A percentile compares a stretch with the other conserved stretches of the same genome.
Conservation (phyloP, 257 asterid genomes). For the Echium plantagineum region DNA sequence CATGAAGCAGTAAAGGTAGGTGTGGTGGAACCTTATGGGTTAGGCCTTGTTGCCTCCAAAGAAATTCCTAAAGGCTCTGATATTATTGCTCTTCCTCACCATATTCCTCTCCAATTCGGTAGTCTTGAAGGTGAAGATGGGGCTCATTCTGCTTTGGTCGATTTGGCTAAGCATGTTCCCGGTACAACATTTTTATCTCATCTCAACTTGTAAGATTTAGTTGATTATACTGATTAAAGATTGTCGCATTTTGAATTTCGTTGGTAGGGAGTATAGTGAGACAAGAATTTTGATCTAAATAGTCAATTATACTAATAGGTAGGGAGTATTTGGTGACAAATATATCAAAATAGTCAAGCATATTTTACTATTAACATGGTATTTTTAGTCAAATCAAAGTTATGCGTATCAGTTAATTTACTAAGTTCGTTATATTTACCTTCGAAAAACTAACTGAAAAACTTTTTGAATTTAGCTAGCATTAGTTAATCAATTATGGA, state of each 20-base stretch:
- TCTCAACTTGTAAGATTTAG: too few relatives aligned
- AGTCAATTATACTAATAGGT: too few relatives aligned
- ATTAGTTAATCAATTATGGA: background rate
- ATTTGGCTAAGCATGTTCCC: constrained; percentile 64
- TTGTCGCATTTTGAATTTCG: too few relatives aligned
- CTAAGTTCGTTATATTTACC: too few relatives aligned
- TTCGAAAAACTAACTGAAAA: too few relatives aligned
- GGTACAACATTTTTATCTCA: constrained; percentile 31
- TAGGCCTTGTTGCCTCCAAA: constrained; percentile 53
- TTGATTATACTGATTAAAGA: too few relatives aligned
- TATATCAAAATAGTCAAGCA: background rate
- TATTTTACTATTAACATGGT: background rate
- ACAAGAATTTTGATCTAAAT: too few relatives aligned
- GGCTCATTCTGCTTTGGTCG: constrained; percentile 30
- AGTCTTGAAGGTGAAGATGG: constrained; percentile 21
- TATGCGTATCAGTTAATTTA: too few relatives aligned
- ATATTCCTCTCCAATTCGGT: constrained; percentile 63
- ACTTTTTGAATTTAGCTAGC: too few relatives aligned
- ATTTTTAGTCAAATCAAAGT: too few relatives aligned
- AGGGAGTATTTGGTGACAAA: too few relatives aligned
- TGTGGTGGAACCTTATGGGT: constrained; percentile 27
- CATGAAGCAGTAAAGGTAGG: constrained; percentile 58
- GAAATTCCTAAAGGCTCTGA: constrained; percentile 75
- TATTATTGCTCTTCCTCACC: constrained; percentile 62
- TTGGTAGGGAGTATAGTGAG: too few relatives aligned